These are phyloP conservation scores for Amylocystis lapponica DNA, from an alignment of 768 basidiomycete species.

Conservation along the genomic window DNA sequence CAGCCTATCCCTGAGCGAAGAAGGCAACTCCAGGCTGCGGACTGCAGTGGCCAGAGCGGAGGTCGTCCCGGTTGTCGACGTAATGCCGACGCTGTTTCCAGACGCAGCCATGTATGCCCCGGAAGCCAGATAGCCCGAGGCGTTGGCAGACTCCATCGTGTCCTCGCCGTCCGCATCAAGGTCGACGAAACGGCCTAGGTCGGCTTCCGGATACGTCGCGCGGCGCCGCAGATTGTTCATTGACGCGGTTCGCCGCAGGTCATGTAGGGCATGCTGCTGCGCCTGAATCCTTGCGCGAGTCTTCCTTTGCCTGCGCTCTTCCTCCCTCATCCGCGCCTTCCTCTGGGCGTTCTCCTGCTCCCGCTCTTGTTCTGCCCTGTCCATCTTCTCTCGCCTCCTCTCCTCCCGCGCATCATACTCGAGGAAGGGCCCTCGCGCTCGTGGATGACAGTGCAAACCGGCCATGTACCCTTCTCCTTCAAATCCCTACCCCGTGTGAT, in stretches of 20 bases:
- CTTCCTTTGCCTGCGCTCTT: slow-evolving; percentile 21
- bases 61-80: slow-evolving; percentile 86
- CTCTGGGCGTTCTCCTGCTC: slow-evolving; percentile 36
- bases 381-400: slow-evolving; percentile 53
- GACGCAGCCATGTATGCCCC: slow-evolving; percentile 82
- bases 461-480: slow-evolving; percentile 64
- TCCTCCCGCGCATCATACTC: slow-evolving; percentile 72
- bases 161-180: slow-evolving; percentile 37
- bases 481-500: slow-evolving; percentile 46
- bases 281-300: slow-evolving; percentile 28
- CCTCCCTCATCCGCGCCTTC: slow-evolving; percentile 35
- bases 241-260: slow-evolving; percentile 69
- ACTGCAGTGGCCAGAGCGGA: slow-evolving; percentile 48
- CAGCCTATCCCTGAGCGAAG: slow-evolving; percentile 48
- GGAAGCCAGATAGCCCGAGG: slow-evolving; percentile 67
- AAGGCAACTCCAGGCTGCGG: slow-evolving; percentile 45
- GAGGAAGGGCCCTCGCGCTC: slow-evolving; percentile 67
- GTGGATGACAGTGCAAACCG: slow-evolving; percentile 75
- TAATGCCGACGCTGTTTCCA: slow-evolving; percentile 90
- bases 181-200: slow-evolving; percentile 38
- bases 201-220: slow-evolving; percentile 31
- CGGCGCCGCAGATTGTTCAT: slow-evolving; percentile 70
- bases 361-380: slow-evolving; percentile 26
- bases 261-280: slow-evolving; percentile 49
- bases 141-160: slow-evolving; percentile 48